These are phyloP conservation scores for Eucalyptus sideroxylon DNA, from an alignment of 345 rosid genomes.

Conservation along the genomic window DNA sequence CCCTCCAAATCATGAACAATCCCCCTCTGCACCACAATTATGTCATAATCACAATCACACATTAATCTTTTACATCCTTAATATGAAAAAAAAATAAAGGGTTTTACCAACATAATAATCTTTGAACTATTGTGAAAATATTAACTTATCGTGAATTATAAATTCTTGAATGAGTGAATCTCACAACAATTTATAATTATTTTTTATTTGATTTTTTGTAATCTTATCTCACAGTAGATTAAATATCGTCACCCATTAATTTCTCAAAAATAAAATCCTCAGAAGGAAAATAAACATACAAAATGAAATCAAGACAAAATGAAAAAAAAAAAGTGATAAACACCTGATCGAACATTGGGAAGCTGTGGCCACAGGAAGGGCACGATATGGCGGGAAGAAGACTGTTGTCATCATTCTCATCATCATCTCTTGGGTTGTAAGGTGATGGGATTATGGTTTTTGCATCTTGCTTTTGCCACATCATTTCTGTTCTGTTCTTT, in stretches of 20 bases:
- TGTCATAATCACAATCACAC: not conserved
- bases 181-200: too few relatives aligned
- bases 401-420: not conserved
- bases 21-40: slow-evolving; percentile 20
- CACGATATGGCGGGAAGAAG: slow-evolving; percentile 12
- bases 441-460: not conserved
- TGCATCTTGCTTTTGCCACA: not conserved
- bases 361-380: slow-evolving; percentile 69
- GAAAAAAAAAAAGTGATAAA: not conserved
- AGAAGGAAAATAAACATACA: not conserved
- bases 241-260: too few relatives aligned
- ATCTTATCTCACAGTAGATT: too few relatives aligned
- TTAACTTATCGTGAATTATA: too few relatives aligned
- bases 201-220: too few relatives aligned
- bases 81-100: too few relatives aligned
- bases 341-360: slow-evolving; percentile 57
- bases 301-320: not conserved
- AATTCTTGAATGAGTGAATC: fast-evolving
- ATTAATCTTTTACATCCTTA: not conserved
- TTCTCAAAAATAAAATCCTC: not conserved
- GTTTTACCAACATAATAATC: too few relatives aligned
- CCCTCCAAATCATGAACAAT: slow-evolving; percentile 62
- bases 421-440: not conserved
- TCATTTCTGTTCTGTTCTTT: not conserved
- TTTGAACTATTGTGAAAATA: too few relatives aligned